Evolutionary conservation across 176 grass and related monocot species (phyloP).

Genomic region (Cymbopogon citratus): DNA sequence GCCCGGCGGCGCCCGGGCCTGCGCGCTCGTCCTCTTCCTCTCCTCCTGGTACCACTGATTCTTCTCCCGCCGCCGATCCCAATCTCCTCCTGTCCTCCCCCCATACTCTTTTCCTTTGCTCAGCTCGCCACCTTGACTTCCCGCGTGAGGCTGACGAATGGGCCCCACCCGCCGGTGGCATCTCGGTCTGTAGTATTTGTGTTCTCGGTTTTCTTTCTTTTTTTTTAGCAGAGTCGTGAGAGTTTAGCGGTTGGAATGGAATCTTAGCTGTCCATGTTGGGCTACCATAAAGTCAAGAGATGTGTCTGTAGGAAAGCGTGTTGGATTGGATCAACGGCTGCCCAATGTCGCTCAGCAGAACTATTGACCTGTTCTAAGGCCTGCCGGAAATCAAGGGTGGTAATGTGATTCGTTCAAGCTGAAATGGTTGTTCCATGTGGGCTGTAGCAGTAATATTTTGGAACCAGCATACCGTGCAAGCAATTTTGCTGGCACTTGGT

Average conservation of each 20-base stretch:
- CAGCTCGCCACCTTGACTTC: conserved; percentile 25
- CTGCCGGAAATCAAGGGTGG: background rate
- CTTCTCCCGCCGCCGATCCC: background rate
- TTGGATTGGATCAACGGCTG: conserved; percentile 1
- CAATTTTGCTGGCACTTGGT: background rate
- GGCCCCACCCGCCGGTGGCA: background rate
- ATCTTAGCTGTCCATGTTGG: conserved; percentile 18
- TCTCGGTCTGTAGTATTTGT: background rate
- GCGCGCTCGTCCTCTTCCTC: conserved; percentile 70
- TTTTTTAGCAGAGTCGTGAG: conserved; percentile 12
- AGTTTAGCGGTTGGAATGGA: background rate
- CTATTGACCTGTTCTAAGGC: background rate
- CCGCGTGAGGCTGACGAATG: conserved; percentile 19
- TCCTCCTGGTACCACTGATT: conserved; percentile 50
- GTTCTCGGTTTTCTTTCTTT: background rate
- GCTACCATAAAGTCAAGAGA: conserved; percentile 22
- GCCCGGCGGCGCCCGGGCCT: conserved; percentile 63
- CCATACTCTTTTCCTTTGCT: background rate
- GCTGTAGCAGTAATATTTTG: background rate
- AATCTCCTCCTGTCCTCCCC: background rate
- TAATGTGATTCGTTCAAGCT: background rate
- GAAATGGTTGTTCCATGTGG: background rate
- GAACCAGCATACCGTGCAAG: background rate
- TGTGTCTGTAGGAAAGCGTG: conserved; percentile 18
- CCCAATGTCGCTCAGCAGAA: background rate